phyloP scores from a whole-genome alignment of 176 grass and related monocot genomes.

The Musa schizocarpa region DNA sequence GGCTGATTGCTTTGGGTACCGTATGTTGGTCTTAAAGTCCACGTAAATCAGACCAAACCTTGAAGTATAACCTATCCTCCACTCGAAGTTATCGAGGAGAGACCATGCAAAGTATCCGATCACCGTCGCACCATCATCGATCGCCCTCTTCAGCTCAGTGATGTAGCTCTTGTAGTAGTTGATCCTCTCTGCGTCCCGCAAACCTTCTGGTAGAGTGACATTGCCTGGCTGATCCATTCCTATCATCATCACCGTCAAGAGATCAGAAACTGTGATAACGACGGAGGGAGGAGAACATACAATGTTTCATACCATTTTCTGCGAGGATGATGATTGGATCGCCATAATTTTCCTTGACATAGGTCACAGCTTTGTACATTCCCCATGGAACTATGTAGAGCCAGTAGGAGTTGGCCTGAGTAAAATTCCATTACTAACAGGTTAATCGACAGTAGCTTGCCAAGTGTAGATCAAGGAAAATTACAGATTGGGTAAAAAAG shows the following conservation, averaged over 20 bases:
- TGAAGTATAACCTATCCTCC: background rate
- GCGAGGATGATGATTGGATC: slow-evolving; percentile 21
- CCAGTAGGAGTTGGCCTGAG: slow-evolving; percentile 20
- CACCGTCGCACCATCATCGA: slow-evolving; percentile 56
- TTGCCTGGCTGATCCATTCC: slow-evolving; percentile 32
- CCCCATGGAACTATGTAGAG: slow-evolving; percentile 22
- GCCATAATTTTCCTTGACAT: slow-evolving; percentile 32
- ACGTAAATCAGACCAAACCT: background rate
- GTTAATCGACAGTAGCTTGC: too few relatives aligned
- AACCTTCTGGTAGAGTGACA: slow-evolving; percentile 16
- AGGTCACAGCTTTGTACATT: slow-evolving; percentile 24
- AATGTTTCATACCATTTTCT: slow-evolving; percentile 23
- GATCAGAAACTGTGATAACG: background rate
- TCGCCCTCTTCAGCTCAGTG: slow-evolving; percentile 48
- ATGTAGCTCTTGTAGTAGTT: slow-evolving; percentile 64
- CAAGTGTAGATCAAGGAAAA: too few relatives aligned
- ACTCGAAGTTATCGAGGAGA: slow-evolving; percentile 74
- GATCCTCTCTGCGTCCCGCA: slow-evolving; percentile 32
- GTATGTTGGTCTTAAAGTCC: background rate
- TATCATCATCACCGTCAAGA: background rate
- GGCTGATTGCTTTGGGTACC: background rate
- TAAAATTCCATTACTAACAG: background rate
- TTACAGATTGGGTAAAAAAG: too few relatives aligned
- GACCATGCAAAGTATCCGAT: slow-evolving; percentile 71
- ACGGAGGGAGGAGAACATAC: too few relatives aligned